phyloP scores from a whole-genome alignment of 495 filamentous ascomycete genomes.

The Podospora pseudopauciseta region DNA sequence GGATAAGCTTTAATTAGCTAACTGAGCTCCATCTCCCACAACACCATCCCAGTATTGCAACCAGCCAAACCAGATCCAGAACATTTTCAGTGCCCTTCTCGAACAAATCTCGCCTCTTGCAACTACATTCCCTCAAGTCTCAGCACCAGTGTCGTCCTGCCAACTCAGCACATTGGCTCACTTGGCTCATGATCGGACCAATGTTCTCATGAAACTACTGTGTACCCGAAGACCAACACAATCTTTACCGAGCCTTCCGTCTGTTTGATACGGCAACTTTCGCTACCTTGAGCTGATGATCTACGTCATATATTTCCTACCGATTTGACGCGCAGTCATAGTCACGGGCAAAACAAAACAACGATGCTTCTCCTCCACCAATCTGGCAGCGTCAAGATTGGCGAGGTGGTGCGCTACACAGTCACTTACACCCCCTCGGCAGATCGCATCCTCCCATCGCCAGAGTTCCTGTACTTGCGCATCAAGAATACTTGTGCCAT shows the following conservation, averaged over 20 bases:
- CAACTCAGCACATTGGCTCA: background rate
- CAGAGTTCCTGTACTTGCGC: slow-evolving; percentile 70
- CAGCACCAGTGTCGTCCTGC: background rate
- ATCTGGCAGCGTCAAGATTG: slow-evolving; percentile 82
- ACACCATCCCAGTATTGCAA: background rate
- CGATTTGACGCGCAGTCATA: background rate
- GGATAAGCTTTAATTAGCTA: background rate
- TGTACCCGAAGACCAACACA: background rate
- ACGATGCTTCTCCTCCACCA: slow-evolving; percentile 89
- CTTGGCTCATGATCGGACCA: background rate
- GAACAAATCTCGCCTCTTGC: background rate
- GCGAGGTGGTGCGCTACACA: slow-evolving; percentile 87
- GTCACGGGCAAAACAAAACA: background rate
- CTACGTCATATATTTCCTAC: background rate
- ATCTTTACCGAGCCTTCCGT: background rate
- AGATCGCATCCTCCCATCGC: slow-evolving; percentile 83
- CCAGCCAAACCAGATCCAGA: background rate
- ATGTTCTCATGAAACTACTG: background rate
- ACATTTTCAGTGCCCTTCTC: background rate
- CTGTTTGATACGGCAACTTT: background rate
- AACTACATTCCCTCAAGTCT: background rate
- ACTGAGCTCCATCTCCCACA: background rate
- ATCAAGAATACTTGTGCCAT: slow-evolving; percentile 91
- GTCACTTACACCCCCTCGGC: slow-evolving; percentile 86
- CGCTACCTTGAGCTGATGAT: background rate